Evolutionary conservation across 2,329 filamentous ascomycete species (phyloP).

Genomic region (Akanthomyces muscarius): DNA sequence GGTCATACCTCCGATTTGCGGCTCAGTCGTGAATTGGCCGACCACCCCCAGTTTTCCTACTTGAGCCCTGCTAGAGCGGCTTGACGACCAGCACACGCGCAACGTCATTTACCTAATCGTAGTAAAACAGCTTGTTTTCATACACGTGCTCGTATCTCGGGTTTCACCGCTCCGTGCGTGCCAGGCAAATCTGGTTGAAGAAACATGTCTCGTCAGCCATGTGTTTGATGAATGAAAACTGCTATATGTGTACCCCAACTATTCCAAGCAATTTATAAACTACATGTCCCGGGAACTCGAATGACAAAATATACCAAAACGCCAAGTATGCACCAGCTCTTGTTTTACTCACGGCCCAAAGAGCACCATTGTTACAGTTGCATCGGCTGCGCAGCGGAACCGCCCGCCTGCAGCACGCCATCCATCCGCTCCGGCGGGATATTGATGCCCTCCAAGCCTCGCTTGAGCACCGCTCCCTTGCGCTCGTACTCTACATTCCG

Average conservation of each 20-base stretch:
- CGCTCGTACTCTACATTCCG: conserved; percentile 42
- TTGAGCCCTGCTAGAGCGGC: neutral
- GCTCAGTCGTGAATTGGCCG: conserved; percentile 3
- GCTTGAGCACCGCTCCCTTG: conserved; percentile 29
- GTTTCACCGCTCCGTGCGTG: too few relatives aligned
- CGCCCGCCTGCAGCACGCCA: neutral
- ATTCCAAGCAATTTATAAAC: too few relatives aligned
- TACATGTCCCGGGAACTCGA: too few relatives aligned
- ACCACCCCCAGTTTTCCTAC: conserved; percentile 3
- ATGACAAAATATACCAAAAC: neutral
- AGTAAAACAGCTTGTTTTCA: too few relatives aligned
- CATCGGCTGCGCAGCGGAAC: neutral
- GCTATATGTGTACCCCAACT: too few relatives aligned
- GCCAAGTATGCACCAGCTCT: neutral
- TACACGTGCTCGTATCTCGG: too few relatives aligned
- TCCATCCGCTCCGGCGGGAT: conserved; percentile 26
- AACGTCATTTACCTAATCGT: too few relatives aligned
- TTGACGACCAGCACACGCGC: too few relatives aligned
- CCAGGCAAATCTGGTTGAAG: too few relatives aligned
- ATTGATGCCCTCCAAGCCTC: conserved; percentile 34
- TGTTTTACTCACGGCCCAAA: neutral
- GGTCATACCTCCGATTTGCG: conserved; percentile 8
- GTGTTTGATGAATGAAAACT: too few relatives aligned
- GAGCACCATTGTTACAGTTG: neutral
- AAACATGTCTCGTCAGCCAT: too few relatives aligned